Base-by-base conservation (phyloP, 2,329 filamentous ascomycete species). In the Aureobasidium sp. region DNA sequence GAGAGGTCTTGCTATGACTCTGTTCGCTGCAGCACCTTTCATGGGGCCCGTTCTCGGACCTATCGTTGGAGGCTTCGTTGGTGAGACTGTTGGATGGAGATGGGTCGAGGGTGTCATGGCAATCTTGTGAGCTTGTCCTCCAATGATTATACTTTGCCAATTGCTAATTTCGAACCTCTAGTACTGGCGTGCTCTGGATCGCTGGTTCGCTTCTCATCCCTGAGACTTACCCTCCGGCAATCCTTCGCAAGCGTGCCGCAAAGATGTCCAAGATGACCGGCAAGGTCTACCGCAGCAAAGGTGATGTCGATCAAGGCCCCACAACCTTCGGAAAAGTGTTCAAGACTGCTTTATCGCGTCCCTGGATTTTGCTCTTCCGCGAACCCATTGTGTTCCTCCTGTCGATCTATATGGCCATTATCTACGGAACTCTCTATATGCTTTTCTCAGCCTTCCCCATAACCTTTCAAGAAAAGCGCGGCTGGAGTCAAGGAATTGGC, bases 31-130 rank as follows among this genome's bases (percentile, higher is more conserved):
- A 17, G 85, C 86, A 8, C 87, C 87, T 0, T 88, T 88, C 71
- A 76, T 89, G 62, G 87, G 87, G 1, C 85, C 87, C 0, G 82
- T 74, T 61, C 83, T 76, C 70, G 85, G 87, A 0, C 88, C 88
- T 89, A 87, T 88, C 78, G 85, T 68, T 89, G 85, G 85, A 64
- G 86, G 86, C 6, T 90, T 89, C 70, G 76, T 88, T 0, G 83
- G 84, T 22, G 77, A 85, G 68, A 78, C 79, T 1, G 78, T 79
- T 3, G 86, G 86, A 47, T 89, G 87, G 87, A 79, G 84, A 65
- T 90, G 87, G 87, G 81, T 89, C 31, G 78, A 84, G 73, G 84
- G 84, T 3, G 72, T 88, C 62, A 79, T 85, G 73, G 78, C 82
- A 56, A 83, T 85, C 64, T 86, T 89, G 51, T 55, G 41, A 53